These are phyloP conservation scores for Carex cristatella DNA, from an alignment of 176 grass and related monocot species.

Conservation along the genomic window DNA sequence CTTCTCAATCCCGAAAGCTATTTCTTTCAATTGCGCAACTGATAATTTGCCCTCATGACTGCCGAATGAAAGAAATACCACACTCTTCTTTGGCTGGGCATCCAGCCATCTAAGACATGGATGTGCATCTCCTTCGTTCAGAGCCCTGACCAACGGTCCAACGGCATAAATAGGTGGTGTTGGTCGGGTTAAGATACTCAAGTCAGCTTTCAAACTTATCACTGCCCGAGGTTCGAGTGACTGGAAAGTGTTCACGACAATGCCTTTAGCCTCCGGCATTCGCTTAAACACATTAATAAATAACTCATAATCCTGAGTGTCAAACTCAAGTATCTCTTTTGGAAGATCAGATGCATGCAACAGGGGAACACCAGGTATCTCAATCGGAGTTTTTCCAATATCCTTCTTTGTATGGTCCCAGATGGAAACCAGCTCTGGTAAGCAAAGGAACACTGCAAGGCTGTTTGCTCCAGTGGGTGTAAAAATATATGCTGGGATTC, in stretches of 20 bases:
- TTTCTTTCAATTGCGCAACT: slow-evolving; percentile 20
- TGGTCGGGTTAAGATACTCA: neutral
- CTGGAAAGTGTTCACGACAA: slow-evolving; percentile 59
- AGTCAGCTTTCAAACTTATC: neutral
- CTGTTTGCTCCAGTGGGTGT: slow-evolving; percentile 29
- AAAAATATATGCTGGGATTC: slow-evolving; percentile 42
- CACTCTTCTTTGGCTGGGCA: neutral
- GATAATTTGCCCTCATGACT: slow-evolving; percentile 12
- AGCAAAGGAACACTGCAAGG: slow-evolving; percentile 40
- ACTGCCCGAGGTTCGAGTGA: slow-evolving; percentile 33
- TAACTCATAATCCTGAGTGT: neutral
- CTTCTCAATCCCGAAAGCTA: slow-evolving; percentile 14
- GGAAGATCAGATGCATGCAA: slow-evolving; percentile 41
- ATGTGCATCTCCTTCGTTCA: neutral
- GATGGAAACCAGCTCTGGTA: slow-evolving; percentile 26
- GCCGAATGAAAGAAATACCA: slow-evolving; percentile 28
- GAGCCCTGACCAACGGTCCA: slow-evolving; percentile 37
- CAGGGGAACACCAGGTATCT: slow-evolving; percentile 36
- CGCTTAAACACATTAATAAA: slow-evolving; percentile 19
- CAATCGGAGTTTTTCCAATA: slow-evolving; percentile 29
- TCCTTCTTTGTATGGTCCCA: slow-evolving; percentile 25
- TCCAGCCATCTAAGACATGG: slow-evolving; percentile 23
- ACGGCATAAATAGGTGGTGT: slow-evolving; percentile 53
- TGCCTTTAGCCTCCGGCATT: slow-evolving; percentile 21
- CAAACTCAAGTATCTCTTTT: slow-evolving; percentile 14